phyloP scores from a whole-genome alignment of 129 eudicot species.

The Escallonia herrerae region DNA sequence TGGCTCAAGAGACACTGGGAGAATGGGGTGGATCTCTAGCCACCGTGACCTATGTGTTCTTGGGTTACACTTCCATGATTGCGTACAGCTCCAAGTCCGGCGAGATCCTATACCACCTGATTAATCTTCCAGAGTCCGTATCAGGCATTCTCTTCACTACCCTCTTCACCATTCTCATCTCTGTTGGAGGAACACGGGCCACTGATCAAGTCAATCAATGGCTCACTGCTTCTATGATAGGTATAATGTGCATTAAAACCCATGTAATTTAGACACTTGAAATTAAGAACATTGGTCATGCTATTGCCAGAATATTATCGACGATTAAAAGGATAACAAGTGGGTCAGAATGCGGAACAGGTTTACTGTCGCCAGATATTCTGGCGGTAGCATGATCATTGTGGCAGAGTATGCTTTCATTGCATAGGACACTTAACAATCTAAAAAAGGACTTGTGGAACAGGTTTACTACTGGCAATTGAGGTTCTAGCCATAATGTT shows the following conservation, averaged over 20 bases:
- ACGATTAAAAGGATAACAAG: too few species aligned
- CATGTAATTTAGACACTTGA: too few species aligned
- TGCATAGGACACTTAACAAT: too few species aligned
- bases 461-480: slow-evolving; percentile 57
- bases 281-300: too few species aligned
- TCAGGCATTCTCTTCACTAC: slow-evolving; percentile 54
- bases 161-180: slow-evolving; percentile 47
- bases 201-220: slow-evolving; percentile 77
- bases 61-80: slow-evolving; percentile 79
- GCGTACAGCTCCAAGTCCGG: slow-evolving; percentile 85
- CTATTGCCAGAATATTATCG: too few species aligned
- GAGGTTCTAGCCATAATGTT: slow-evolving; percentile 53
- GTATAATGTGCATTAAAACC: slow-evolving; percentile 10
- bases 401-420: too few species aligned
- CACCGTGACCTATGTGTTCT: slow-evolving; percentile 59
- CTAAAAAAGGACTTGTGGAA: slow-evolving; percentile 8
- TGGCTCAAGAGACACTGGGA: slow-evolving; percentile 92
- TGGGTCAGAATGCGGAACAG: too few species aligned
- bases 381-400: too few species aligned
- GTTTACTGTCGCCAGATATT: too few species aligned
- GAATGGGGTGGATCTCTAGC: slow-evolving; percentile 73
- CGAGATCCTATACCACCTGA: slow-evolving; percentile 59
- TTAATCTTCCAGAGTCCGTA: slow-evolving; percentile 50
- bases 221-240: slow-evolving; percentile 71
- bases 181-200: slow-evolving; percentile 60